Evolutionary conservation across 257 asterid species (phyloP), one percentile per base, ranked within the genome.

Genomic region (Penstemon barbatus): DNA sequence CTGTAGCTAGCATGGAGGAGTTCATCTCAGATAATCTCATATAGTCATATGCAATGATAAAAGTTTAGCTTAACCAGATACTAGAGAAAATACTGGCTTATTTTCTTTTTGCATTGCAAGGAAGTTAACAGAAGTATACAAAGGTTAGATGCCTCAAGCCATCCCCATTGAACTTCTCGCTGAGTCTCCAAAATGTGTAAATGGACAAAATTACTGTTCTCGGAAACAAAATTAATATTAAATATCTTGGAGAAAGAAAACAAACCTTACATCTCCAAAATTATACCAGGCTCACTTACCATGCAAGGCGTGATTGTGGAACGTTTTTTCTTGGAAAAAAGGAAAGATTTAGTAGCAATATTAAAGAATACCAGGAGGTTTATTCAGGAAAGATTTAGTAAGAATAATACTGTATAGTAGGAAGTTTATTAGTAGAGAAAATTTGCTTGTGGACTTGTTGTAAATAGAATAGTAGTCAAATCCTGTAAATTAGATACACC

Each of bases 71-170:
- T 42, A 45, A 18, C 58, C 60, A 66, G 55, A 49, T n/a, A 74
- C 7, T 55, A 56, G 48, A 57, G 59, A n/a, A 54, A 74, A 15
- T 66, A 33, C 36, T 48, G 56, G 65, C 58, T 46, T 10, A 57
- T 55, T 67, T 8, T 46, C 13, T 33, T 13, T 6, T 36, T 61
- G 45, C 57, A 37, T 38, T 5, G 56, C 74, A 41, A 60, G 6
- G 65, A 6, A 41, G 66, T 62, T 66, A 25, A 72, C 48, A 56
- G 54, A 9, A 64, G 42, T 42, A 66, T 46, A 60, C 13, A 46
- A 58, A 69, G 19, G 36, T 73, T 25, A 33, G 66, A 61, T 65
- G 37, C 59, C 71, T 63, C 57, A 76, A 50, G 44, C 49, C 69
- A 57, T 53, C 59, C 54, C 70, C 63, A 52, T 51, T 41, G 38